phyloP scores from a whole-genome alignment of 805 yeast genomes.

The Teunomyces pallodes region DNA sequence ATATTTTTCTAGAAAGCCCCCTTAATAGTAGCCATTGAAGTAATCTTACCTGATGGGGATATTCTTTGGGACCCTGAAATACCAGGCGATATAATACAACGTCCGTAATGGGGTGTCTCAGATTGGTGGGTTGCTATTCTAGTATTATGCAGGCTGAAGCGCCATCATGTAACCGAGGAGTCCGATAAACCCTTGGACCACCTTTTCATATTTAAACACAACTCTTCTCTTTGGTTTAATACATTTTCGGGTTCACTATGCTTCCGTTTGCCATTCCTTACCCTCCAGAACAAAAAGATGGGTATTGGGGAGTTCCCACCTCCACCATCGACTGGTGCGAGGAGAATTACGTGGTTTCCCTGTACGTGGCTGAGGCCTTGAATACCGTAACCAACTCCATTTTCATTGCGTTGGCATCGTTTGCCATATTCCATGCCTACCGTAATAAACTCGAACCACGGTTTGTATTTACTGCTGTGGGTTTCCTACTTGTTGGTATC shows the following conservation, averaged over 20 bases:
- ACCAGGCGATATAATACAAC: background rate
- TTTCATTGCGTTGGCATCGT: constrained; percentile 55
- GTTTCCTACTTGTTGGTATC: constrained; percentile 85
- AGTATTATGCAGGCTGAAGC: background rate
- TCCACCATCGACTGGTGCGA: constrained; percentile 99
- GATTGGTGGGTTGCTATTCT: background rate
- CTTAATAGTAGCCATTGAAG: too few relatives aligned
- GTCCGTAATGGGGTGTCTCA: background rate
- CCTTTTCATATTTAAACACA: background rate
- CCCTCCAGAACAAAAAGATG: constrained; percentile 53
- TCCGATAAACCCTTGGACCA: background rate
- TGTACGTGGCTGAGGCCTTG: constrained; percentile 84
- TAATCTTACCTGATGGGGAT: too few relatives aligned
- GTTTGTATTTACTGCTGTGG: constrained; percentile 68
- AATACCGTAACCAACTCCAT: constrained; percentile 77
- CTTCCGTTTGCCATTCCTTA: constrained; percentile 53
- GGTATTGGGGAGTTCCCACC: constrained; percentile 82
- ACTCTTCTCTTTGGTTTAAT: background rate
- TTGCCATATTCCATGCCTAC: constrained; percentile 59
- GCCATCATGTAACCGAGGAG: constrained; percentile 3
- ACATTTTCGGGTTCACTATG: constrained; percentile 16
- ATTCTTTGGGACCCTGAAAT: too few relatives aligned
- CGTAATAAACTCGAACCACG: constrained; percentile 64
- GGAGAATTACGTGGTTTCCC: constrained; percentile 86
- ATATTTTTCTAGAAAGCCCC: too few relatives aligned